phyloP scores from a whole-genome alignment of 768 basidiomycete genomes.

The Strobilomyces dryophilus region DNA sequence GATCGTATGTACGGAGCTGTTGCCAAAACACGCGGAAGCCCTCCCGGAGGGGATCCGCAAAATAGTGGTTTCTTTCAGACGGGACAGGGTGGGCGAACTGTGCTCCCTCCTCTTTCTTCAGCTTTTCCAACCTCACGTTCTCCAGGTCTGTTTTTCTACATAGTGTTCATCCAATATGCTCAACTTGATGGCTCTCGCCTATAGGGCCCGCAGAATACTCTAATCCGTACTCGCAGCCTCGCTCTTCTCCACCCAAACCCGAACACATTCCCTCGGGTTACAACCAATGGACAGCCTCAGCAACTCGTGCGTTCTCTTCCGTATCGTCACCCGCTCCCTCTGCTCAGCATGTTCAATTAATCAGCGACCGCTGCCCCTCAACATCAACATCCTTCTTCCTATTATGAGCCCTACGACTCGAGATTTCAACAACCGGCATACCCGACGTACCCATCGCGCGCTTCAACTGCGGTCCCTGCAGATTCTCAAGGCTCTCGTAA shows the following conservation, averaged over 20 bases:
- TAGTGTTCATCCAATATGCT: conserved; percentile 52
- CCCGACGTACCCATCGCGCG: conserved; percentile 44
- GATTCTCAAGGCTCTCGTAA: conserved; percentile 52
- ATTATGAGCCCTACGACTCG: conserved; percentile 54
- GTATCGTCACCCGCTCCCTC: conserved; percentile 4
- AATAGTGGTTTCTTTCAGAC: conserved; percentile 64
- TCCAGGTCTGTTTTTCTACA: conserved; percentile 76
- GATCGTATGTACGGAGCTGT: conserved; percentile 66
- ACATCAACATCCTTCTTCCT: conserved; percentile 43
- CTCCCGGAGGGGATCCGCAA: conserved; percentile 61
- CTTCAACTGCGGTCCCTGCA: conserved; percentile 44
- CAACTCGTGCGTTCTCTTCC: conserved; percentile 31
- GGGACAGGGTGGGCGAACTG: conserved; percentile 87
- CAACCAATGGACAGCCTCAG: conserved; percentile 38
- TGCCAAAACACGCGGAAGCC: conserved; percentile 59
- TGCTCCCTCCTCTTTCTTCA: conserved; percentile 82
- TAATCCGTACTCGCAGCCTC: conserved; percentile 60
- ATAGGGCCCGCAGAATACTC: conserved; percentile 58
- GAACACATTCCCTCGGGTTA: conserved; percentile 52
- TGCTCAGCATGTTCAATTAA: conserved; percentile 2
- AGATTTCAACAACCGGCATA: conserved; percentile 43
- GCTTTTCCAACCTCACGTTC: conserved; percentile 86
- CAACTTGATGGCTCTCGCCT: conserved; percentile 52
- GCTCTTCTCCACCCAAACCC: conserved; percentile 56
- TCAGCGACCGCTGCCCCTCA: conserved; percentile 42